A percentile compares a stretch with the other conserved stretches of the same genome.
Conservation (phyloP, 371 early-diverging fungal species). For the Chytridiales sp. region DNA sequence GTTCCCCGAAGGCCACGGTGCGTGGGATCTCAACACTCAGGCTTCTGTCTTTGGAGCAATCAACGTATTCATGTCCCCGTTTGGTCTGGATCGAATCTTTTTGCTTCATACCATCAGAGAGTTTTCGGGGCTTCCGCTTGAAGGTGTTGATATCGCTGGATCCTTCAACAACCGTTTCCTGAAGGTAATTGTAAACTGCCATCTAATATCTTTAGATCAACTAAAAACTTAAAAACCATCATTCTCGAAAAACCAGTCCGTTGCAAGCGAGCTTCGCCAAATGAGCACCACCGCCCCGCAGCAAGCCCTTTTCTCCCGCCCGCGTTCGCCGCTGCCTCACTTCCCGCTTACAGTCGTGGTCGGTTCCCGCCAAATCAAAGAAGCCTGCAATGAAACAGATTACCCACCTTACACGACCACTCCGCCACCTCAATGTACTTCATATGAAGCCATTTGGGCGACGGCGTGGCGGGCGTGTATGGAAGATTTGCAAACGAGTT, state of each 20-base stretch:
- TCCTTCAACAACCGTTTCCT: conserved; percentile 15
- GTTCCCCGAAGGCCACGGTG: background rate
- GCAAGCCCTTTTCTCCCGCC: conserved; percentile 8
- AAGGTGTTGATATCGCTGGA: conserved; percentile 1
- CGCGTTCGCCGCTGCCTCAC: conserved; percentile 2
- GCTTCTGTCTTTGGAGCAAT: background rate
- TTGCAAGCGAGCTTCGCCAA: conserved; percentile 14
- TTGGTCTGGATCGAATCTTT: conserved; percentile 8
- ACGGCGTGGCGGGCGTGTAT: background rate
- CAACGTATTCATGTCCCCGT: conserved; percentile 5
- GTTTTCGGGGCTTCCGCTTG: background rate
- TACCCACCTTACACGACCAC: background rate
- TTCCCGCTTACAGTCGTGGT: conserved; percentile 17
- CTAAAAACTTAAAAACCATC: too few relatives aligned
- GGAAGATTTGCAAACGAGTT: background rate
- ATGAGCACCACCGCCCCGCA: background rate
- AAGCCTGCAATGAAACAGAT: conserved; percentile 2
- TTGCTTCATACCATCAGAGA: background rate
- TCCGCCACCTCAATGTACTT: too few relatives aligned
- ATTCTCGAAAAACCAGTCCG: background rate
- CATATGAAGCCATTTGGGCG: background rate
- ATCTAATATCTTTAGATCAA: background rate
- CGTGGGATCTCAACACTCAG: background rate
- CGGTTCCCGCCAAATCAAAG: background rate
- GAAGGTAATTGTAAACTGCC: conserved; percentile 2